phyloP scores from a whole-genome alignment of 768 basidiomycete species.

The Tricholoma hemisulphureum region DNA sequence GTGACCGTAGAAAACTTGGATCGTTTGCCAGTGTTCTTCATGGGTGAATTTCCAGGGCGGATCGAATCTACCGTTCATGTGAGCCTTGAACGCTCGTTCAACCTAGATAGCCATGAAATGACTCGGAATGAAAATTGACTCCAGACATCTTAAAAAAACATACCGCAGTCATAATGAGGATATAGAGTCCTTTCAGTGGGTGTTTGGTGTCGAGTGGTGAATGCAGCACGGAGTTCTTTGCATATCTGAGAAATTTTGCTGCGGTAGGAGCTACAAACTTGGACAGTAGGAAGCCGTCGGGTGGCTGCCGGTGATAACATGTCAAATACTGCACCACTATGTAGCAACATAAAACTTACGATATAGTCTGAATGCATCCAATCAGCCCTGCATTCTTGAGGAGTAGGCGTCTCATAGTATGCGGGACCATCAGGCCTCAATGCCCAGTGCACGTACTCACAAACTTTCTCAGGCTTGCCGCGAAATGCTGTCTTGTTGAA shows the following conservation, averaged over 20 bases:
- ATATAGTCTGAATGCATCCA: not conserved
- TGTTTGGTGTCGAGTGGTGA: conserved; percentile 8
- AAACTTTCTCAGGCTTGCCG: not conserved
- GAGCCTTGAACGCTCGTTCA: too few relatives aligned
- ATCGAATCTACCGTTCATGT: too few relatives aligned
- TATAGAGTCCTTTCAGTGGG: conserved; percentile 8
- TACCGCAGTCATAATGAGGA: conserved; percentile 13
- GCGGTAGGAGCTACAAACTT: not conserved
- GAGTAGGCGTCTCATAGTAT: not conserved
- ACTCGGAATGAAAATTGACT: not conserved
- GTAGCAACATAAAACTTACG: not conserved
- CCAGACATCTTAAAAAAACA: not conserved
- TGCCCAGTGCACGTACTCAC: conserved; percentile 5
- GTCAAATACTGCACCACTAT: not conserved
- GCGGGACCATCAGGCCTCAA: not conserved
- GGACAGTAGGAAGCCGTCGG: conserved; percentile 13
- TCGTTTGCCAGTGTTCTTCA: too few relatives aligned
- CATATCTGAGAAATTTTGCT: not conserved
- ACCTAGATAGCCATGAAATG: not conserved
- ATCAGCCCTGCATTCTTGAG: not conserved
- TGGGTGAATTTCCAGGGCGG: too few relatives aligned
- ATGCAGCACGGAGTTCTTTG: conserved; percentile 8
- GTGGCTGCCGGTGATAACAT: conserved; percentile 7
- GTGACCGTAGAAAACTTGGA: too few relatives aligned
- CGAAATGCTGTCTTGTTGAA: not conserved